Conservation (phyloP, 1,139 yeast genomes). For the Kluyveromyces sp. region DNA sequence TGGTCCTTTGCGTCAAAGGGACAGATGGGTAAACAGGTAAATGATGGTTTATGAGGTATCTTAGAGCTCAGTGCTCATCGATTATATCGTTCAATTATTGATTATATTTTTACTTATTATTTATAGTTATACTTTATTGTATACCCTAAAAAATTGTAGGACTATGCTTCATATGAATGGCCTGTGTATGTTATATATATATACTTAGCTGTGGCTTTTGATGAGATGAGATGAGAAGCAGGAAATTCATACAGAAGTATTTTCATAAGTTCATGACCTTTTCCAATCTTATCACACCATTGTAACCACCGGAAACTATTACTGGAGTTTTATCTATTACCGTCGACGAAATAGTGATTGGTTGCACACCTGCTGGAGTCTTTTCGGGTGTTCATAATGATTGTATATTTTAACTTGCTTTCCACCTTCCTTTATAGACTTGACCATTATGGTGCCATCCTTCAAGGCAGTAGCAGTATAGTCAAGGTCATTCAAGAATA, state of each 20-base stretch:
- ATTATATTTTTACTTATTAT: too few relatives aligned
- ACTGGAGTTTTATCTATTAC: slow-evolving; percentile 10
- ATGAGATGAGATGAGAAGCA: too few relatives aligned
- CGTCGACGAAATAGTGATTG: slow-evolving; percentile 8
- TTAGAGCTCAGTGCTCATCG: too few relatives aligned
- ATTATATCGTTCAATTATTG: too few relatives aligned
- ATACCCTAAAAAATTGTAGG: too few relatives aligned
- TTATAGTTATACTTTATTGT: too few relatives aligned
- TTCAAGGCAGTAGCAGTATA: slow-evolving; percentile 19
- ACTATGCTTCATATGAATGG: too few relatives aligned
- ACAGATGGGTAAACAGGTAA: too few relatives aligned
- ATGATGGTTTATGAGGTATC: too few relatives aligned
- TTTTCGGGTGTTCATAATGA: slow-evolving; percentile 10
- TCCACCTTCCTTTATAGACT: slow-evolving; percentile 16
- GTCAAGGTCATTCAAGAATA: slow-evolving; percentile 11
- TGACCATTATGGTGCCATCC: slow-evolving; percentile 21
- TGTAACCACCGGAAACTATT: slow-evolving; percentile 16
- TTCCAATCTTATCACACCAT: slow-evolving; percentile 13
- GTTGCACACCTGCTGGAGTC: slow-evolving; percentile 2
- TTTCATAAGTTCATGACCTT: slow-evolving; percentile 4
- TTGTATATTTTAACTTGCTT: slow-evolving; percentile 13
- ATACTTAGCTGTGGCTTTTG: too few relatives aligned
- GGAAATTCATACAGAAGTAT: neutral
- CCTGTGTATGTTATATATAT: too few relatives aligned
- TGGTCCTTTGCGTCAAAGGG: too few relatives aligned